phyloP scores from a whole-genome alignment of 2,329 filamentous ascomycete species.

The Corinectria fuckeliana region DNA sequence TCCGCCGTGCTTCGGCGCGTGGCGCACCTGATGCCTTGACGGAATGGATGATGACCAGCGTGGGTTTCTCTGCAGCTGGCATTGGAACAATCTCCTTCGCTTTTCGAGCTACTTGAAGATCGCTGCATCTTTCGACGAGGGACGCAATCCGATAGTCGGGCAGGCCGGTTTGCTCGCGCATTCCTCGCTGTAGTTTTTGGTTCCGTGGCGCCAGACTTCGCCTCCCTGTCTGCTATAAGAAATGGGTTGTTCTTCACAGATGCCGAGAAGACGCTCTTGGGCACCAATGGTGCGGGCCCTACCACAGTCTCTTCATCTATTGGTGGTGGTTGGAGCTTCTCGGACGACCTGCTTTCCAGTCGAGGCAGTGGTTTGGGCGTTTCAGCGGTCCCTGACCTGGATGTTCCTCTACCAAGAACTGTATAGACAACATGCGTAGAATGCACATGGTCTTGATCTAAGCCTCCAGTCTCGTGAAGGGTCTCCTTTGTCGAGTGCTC shows the following conservation, averaged over 20 bases:
- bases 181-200: conserved; percentile 33
- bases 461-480: background rate
- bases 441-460: conserved; percentile 5
- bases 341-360: conserved; percentile 11
- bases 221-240: conserved; percentile 39
- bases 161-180: conserved; percentile 25
- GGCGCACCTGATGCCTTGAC: conserved; percentile 44
- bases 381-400: conserved; percentile 21
- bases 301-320: conserved; percentile 8
- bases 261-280: conserved; percentile 17
- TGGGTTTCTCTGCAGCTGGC: conserved; percentile 37
- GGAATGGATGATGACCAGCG: conserved; percentile 37
- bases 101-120: conserved; percentile 12
- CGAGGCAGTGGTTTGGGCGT: conserved; percentile 15
- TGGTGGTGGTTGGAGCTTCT: conserved; percentile 4
- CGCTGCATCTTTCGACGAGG: conserved; percentile 29
- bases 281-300: conserved; percentile 2
- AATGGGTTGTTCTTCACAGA: conserved; percentile 43
- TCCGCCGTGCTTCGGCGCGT: conserved; percentile 17
- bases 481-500: conserved; percentile 2
- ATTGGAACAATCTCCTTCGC: conserved; percentile 38
- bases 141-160: conserved; percentile 41
- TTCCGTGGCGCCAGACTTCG: conserved; percentile 25
- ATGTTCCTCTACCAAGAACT: conserved; percentile 6
- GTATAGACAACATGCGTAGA: conserved; percentile 1